Conservation (phyloP, 192 early-diverging fungal genomes). For the Rhizoclosmatium sp. region DNA sequence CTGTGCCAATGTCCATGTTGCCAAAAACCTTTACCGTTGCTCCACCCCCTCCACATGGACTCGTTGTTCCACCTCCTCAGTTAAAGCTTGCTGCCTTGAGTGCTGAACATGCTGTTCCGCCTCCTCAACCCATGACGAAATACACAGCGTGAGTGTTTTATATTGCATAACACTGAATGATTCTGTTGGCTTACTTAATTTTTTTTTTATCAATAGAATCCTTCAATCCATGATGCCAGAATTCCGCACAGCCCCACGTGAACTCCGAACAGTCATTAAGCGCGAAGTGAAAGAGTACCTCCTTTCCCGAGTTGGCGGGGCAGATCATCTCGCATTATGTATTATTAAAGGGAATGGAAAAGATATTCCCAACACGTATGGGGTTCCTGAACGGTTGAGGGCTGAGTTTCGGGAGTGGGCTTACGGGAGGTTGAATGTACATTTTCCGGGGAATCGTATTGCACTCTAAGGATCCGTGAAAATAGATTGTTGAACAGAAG, state of each 20-base stretch:
- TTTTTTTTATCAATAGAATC: not conserved
- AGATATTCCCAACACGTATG: not conserved
- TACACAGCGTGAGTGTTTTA: not conserved
- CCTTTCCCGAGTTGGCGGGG: not conserved
- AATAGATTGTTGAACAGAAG: too few relatives aligned
- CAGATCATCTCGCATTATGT: not conserved
- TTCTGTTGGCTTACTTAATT: not conserved
- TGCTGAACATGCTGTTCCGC: too few relatives aligned
- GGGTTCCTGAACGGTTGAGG: not conserved
- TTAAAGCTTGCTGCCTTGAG: too few relatives aligned
- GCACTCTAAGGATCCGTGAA: not conserved
- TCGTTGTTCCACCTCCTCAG: too few relatives aligned
- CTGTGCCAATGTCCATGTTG: too few relatives aligned
- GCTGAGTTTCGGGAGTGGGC: not conserved
- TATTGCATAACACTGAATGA: not conserved
- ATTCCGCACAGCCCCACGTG: not conserved
- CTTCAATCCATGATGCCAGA: not conserved
- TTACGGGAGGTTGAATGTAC: not conserved
- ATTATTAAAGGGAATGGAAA: not conserved
- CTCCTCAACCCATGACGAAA: not conserved
- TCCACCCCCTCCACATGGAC: too few relatives aligned
- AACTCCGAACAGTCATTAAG: not conserved
- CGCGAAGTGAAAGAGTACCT: not conserved
- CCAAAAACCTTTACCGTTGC: too few relatives aligned
- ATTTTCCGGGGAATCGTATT: not conserved